phyloP scores from a whole-genome alignment of 2,329 filamentous ascomycete genomes.

The Tolypocladium inflatum region DNA sequence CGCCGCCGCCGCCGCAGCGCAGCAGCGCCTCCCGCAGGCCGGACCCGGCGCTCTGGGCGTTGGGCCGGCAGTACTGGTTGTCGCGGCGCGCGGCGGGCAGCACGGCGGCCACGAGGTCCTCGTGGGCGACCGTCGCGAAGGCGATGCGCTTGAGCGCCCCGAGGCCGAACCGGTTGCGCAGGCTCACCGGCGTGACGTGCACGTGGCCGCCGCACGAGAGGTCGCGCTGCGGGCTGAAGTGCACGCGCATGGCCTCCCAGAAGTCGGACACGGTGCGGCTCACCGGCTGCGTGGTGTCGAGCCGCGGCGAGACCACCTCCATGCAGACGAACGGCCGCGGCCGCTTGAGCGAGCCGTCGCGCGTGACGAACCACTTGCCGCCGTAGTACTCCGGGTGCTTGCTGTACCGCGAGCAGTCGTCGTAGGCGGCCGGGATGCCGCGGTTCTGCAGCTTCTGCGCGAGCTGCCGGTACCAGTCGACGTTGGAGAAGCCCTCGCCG shows the following conservation, averaged over 20 bases:
- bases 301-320: slow-evolving; percentile 29
- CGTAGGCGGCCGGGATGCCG: slow-evolving; percentile 25
- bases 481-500: slow-evolving; percentile 25
- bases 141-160: slow-evolving; percentile 25
- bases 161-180: slow-evolving; percentile 24
- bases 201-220: slow-evolving; percentile 28
- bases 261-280: slow-evolving; percentile 25
- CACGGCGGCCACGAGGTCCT: slow-evolving; percentile 22
- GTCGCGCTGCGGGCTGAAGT: slow-evolving; percentile 26
- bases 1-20: slow-evolving; percentile 20
- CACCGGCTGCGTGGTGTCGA: slow-evolving; percentile 23
- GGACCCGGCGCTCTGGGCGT: slow-evolving; percentile 20
- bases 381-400: slow-evolving; percentile 32
- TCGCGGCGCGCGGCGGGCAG: slow-evolving; percentile 21
- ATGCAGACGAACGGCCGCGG: slow-evolving; percentile 27
- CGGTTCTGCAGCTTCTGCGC: slow-evolving; percentile 28
- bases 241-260: slow-evolving; percentile 31
- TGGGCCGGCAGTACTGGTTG: slow-evolving; percentile 25
- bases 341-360: slow-evolving; percentile 28
- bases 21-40: slow-evolving; percentile 20
- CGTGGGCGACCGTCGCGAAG: slow-evolving; percentile 23
- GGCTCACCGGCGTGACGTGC: slow-evolving; percentile 25
- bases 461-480: slow-evolving; percentile 30
- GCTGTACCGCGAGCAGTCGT: slow-evolving; percentile 27
- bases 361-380: slow-evolving; percentile 31